These are phyloP conservation scores for Rhynchosporium graminicola DNA, from an alignment of 2,329 filamentous ascomycete species.

Conservation along the genomic window DNA sequence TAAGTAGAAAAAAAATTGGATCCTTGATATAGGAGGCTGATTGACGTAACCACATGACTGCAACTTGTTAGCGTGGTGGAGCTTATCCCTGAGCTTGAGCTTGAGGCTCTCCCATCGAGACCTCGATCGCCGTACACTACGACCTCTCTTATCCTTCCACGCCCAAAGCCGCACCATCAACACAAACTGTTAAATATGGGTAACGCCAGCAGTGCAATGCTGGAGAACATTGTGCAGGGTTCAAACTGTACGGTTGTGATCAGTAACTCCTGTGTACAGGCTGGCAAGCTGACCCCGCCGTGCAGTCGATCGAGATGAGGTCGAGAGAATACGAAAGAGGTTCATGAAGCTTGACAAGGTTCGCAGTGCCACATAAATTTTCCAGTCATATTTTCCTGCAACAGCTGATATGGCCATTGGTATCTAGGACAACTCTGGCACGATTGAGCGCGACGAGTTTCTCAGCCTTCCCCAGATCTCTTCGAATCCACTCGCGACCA, in stretches of 20 bases:
- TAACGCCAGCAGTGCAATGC: constrained; percentile 70
- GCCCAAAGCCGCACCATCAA: neutral
- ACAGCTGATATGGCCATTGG: constrained; percentile 12
- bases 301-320: constrained; percentile 92
- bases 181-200: constrained; percentile 53
- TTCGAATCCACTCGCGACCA: constrained; percentile 93
- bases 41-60: constrained; percentile 11
- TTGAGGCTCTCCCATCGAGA: neutral
- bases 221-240: constrained; percentile 94
- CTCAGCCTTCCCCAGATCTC: constrained; percentile 95
- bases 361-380: constrained; percentile 34
- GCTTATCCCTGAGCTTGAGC: neutral
- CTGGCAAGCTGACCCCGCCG: constrained; percentile 9
- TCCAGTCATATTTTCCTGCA: constrained; percentile 9
- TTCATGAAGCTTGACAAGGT: constrained; percentile 99
- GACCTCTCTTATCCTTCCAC: constrained; percentile 21
- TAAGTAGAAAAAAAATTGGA: no score
- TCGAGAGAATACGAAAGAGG: constrained; percentile 90
- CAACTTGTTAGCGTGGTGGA: constrained; percentile 3
- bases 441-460: constrained; percentile 98
- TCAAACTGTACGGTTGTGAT: constrained; percentile 77
- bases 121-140: constrained; percentile 17
- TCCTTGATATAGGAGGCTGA: neutral
- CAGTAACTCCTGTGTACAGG: constrained; percentile 13
- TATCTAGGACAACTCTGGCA: constrained; percentile 88